These are phyloP conservation scores for Chrysosporium queenslandicum DNA, from an alignment of 2,329 filamentous ascomycete genomes.

Conservation along the genomic window DNA sequence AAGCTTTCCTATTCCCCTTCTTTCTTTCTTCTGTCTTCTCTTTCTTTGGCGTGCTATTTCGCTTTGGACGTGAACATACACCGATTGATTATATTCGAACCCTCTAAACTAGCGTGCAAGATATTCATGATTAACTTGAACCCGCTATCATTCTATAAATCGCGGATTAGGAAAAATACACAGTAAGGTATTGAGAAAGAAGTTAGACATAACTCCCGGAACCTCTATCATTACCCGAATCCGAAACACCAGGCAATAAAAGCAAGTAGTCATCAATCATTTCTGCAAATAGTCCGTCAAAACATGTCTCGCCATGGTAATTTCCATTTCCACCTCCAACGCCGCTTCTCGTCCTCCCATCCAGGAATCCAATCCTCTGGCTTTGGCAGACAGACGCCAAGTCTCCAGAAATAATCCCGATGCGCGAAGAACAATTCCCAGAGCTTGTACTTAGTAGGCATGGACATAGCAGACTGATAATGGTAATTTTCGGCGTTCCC, in stretches of 20 bases:
- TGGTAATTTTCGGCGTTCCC: neutral
- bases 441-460: constrained; percentile 43
- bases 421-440: constrained; percentile 92
- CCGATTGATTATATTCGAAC: neutral
- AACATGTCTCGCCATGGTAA: constrained; percentile 2
- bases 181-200: too few relatives aligned
- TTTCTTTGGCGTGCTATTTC: too few relatives aligned
- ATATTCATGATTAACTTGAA: neutral
- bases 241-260: neutral
- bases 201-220: too few relatives aligned
- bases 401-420: constrained; percentile 89
- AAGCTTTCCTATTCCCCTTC: neutral
- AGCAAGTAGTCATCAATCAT: neutral
- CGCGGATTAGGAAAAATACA: too few relatives aligned
- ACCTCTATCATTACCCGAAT: neutral
- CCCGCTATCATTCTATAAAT: neutral
- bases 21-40: neutral
- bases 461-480: neutral
- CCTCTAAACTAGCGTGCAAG: neutral
- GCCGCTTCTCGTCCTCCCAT: neutral
- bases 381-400: constrained; percentile 80
- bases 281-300: neutral
- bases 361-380: constrained; percentile 8
- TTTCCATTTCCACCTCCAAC: constrained; percentile 15
- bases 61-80: too few relatives aligned